Base-by-base conservation (phyloP, 2,329 filamentous ascomycete species). In the Aplosporella prunicola region DNA sequence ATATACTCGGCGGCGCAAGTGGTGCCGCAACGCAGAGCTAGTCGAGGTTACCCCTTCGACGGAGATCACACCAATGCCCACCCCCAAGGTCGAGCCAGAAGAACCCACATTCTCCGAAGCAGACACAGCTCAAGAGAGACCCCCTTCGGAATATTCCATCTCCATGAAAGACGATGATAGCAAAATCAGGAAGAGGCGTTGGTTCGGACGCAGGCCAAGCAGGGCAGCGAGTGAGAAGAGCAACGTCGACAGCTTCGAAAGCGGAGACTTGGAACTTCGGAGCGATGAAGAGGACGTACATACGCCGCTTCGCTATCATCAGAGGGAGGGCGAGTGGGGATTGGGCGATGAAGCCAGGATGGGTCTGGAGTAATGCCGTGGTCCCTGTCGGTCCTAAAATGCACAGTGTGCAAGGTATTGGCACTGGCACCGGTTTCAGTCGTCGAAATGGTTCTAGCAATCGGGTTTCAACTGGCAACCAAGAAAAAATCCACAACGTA, bases 21-120 rank as follows among this genome's bases (percentile, higher is more conserved):
- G 91, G 91, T 91, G 86, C 54, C 82, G 91, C 25, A 91, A 96
- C 55, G 91, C 91, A 8, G 91, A 98, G 63, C 74, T 98, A 3
- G 85, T 95, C 22, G 91, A 98, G 54, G 64, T 80, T 45, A 56
- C 61, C 26, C 52, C 64, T 14, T 57, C 63, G 42, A 51, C 65
- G 34, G 66, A 68, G 43, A 55, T 65, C 20, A 61, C 66, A 32
- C 52, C 64, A 10, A 51, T 64, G 40, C 61, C 64, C 28, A 58
- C 65, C 26, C 56, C 57, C 43, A 56, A 18, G 9, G 33, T 25
- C 11, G 8, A 23, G 9, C 23, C 31, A 9, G 40, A 33, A 10
- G 26, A 30, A 17, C 24, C 24, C 10, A 13, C 32, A 6, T 43
- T 43, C 31, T 42, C 44, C 35, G 41, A 51, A 25, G 37, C 48